Base-by-base conservation (phyloP, 257 asterid species). In the Penstemon davidsonii region DNA sequence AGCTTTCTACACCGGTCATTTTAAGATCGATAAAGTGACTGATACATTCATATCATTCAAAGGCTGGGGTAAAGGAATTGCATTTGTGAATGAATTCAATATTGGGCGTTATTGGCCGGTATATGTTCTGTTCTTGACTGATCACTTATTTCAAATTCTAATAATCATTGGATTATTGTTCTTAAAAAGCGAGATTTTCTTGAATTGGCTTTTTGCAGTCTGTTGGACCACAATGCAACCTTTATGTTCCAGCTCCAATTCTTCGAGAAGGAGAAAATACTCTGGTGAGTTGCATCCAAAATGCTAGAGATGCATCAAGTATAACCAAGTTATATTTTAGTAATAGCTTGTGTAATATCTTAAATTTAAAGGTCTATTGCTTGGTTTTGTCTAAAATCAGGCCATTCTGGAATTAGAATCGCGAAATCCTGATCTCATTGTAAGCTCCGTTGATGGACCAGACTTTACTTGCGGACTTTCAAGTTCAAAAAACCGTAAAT, bases 41-140 rank as follows among this genome's bases (percentile, higher is more conserved):
- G 99, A 93, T 79, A 90, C 99, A 6, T 93, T 79, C 72, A 57
- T 93, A 50, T 93, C 99, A 7, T 84, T 93, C 67, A 73, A 72
- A 67, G 97, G 92, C 72, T 93, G 99, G 99, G 81, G 92, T 40
- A 93, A 90, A 78, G 99, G 99, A 66, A 68, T 90, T 73, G 92
- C 90, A 13, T 87, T 88, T 67, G 81, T 93, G 40, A 93, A 93
- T 58, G 88, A 74, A 7, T 78, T 81, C 57, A 90, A 87, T 67
- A 58, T 93, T 9, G 99, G 99, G 39, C 85, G 99, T 39, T 93
- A 76, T 74, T 93, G 99, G 99, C 96, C 96, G 88, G 97, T 93
- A 93, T 44, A 25, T 2, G 8, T 1, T 37, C 33, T 13, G 12
- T 54, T 42, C 36, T n/a, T 56, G 19, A 3, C 46, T 52, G 9